These are phyloP conservation scores for Neurospora sp. DNA, from an alignment of 495 filamentous ascomycete genomes.

Conservation along the genomic window DNA sequence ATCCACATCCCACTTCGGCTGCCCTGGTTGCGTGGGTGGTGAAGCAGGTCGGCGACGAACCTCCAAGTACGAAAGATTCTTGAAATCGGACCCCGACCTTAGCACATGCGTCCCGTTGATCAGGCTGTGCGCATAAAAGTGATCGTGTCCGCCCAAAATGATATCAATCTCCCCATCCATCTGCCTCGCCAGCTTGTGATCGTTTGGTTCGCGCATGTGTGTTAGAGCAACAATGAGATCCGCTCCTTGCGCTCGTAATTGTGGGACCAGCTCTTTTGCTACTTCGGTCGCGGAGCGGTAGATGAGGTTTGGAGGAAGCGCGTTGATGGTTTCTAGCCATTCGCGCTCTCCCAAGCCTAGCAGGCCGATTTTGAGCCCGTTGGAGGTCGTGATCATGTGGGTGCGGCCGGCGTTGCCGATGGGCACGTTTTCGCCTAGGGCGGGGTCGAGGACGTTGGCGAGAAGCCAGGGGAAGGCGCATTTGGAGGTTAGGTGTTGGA, in stretches of 20 bases:
- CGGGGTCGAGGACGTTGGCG: constrained; percentile 75
- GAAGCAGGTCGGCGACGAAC: constrained; percentile 45
- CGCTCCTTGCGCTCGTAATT: constrained; percentile 63
- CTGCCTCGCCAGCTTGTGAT: constrained; percentile 66
- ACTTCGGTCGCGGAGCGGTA: constrained; percentile 67
- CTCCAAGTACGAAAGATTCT: constrained; percentile 82
- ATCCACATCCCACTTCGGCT: constrained; percentile 58
- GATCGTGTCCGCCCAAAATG: constrained; percentile 82
- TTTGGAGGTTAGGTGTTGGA: constrained; percentile 57
- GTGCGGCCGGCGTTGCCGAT: constrained; percentile 62
- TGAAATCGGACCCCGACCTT: constrained; percentile 80
- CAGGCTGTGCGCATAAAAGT: constrained; percentile 68
- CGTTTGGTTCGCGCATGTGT: constrained; percentile 79
- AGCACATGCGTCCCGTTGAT: constrained; percentile 73
- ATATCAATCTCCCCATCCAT: constrained; percentile 58
- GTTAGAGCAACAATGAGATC: constrained; percentile 74
- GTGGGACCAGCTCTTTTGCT: constrained; percentile 58
- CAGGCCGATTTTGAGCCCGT: constrained; percentile 76
- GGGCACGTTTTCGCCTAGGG: constrained; percentile 55
- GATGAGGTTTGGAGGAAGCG: constrained; percentile 66
- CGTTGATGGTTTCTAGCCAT: constrained; percentile 82
- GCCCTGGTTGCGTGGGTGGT: constrained; percentile 17
- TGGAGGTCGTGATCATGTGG: constrained; percentile 62
- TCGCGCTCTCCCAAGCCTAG: constrained; percentile 70
- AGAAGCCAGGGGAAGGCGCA: constrained; percentile 85